Evolutionary conservation across 1,284 basidiomycete genomes (phyloP).

Genomic region (Cystobasidium slooffiae): DNA sequence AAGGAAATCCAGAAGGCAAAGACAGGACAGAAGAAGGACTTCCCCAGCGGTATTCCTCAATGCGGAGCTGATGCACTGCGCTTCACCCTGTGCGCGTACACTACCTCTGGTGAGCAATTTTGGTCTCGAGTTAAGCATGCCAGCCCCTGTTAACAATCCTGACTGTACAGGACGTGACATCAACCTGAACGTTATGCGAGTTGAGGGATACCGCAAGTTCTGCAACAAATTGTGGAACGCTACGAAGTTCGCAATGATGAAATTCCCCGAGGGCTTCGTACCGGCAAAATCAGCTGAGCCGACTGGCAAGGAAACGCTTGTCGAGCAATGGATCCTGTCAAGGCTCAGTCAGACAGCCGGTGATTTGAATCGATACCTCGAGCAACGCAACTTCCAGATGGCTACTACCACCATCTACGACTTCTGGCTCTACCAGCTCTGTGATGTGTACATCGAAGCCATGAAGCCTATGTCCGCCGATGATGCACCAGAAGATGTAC

Average conservation of each 20-base stretch:
- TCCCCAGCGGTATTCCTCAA: conserved; percentile 98
- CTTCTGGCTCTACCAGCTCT: conserved; percentile 98
- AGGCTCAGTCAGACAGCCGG: conserved; percentile 82
- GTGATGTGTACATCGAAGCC: conserved; percentile 98
- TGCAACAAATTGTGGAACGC: conserved; percentile 99
- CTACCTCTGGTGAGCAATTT: conserved; percentile 67
- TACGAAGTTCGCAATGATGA: conserved; percentile 95
- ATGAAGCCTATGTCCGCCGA: conserved; percentile 96
- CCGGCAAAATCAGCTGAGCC: conserved; percentile 76
- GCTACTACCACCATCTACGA: conserved; percentile 85
- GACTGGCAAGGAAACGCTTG: conserved; percentile 84
- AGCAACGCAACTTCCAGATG: conserved; percentile 87
- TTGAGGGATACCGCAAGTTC: conserved; percentile 99
- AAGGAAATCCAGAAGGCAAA: conserved; percentile 91
- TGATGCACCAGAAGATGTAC: conserved; percentile 64
- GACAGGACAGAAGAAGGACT: conserved; percentile 97
- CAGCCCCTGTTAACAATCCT: neutral
- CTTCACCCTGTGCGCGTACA: conserved; percentile 94
- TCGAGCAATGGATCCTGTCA: conserved; percentile 94
- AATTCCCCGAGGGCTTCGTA: conserved; percentile 80
- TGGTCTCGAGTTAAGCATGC: neutral
- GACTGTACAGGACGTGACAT: conserved; percentile 77
- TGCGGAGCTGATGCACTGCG: conserved; percentile 96
- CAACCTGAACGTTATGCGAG: conserved; percentile 91
- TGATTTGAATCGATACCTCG: conserved; percentile 76